phyloP scores from a whole-genome alignment of 2,329 filamentous ascomycete species.

The Parastagonospora avenae region DNA sequence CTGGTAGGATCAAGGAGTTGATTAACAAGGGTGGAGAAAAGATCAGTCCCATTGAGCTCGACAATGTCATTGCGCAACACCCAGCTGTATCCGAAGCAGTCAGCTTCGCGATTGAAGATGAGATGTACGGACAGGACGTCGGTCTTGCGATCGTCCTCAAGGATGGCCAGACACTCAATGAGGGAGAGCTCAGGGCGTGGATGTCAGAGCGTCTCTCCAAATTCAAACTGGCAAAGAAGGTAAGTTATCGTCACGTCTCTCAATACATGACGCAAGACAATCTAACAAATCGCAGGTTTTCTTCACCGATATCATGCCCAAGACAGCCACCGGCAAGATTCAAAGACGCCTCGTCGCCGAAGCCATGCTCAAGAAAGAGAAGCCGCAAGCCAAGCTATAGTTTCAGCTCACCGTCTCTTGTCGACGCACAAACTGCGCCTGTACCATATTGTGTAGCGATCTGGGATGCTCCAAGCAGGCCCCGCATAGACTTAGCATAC shows the following conservation, averaged over 20 bases:
- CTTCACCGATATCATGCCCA: conserved; percentile 84
- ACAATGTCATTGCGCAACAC: conserved; percentile 79
- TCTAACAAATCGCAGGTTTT: conserved; percentile 62
- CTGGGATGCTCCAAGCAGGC: conserved; percentile 2
- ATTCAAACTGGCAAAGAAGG: conserved; percentile 86
- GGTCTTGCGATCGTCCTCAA: conserved; percentile 78
- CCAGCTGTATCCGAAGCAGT: conserved; percentile 77
- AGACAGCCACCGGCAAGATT: conserved; percentile 91
- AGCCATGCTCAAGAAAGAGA: conserved; percentile 75
- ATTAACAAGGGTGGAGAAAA: conserved; percentile 93
- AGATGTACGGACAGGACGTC: conserved; percentile 82
- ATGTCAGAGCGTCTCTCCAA: conserved; percentile 73
- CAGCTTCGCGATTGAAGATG: conserved; percentile 81
- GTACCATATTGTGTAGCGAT: conserved; percentile 6
- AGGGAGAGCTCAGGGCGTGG: conserved; percentile 70
- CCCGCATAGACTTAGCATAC: conserved; percentile 7
- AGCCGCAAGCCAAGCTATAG: conserved; percentile 59
- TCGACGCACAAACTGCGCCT: conserved; percentile 9
- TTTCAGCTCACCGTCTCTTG: conserved; percentile 1
- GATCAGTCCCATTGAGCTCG: conserved; percentile 85
- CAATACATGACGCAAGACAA: conserved; percentile 12
- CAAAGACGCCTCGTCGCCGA: conserved; percentile 86
- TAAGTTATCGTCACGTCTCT: conserved; percentile 45
- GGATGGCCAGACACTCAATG: conserved; percentile 59
- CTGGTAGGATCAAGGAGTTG: conserved; percentile 89